Percentiles rank a stretch among this genome's conserved stretches.
Conservation (phyloP, 2,329 filamentous ascomycete genomes). For the Paraphoma sp. region DNA sequence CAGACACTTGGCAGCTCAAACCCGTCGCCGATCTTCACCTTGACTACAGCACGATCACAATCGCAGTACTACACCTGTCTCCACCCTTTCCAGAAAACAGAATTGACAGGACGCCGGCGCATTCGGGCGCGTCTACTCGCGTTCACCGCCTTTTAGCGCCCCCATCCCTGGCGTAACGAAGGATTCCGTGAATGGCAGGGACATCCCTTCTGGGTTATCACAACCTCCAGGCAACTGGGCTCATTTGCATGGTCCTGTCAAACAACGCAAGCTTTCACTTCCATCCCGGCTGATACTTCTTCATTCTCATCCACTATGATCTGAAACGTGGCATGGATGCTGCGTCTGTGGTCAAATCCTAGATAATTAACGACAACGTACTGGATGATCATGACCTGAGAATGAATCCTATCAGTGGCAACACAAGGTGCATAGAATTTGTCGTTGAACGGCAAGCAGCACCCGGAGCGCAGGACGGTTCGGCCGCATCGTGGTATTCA, state of each 20-base stretch:
- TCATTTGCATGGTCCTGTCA: conserved; percentile 16
- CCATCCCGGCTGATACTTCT: background rate
- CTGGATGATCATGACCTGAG: too few species aligned
- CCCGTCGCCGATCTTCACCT: background rate
- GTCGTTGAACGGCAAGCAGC: background rate
- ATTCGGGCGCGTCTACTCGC: background rate
- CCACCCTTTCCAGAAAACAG: background rate
- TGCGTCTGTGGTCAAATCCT: background rate
- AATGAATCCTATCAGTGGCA: too few species aligned
- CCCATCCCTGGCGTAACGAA: conserved; percentile 8
- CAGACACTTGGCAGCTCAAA: background rate
- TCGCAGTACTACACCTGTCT: background rate
- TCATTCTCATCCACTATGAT: background rate
- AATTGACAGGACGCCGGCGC: background rate
- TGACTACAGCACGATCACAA: background rate
- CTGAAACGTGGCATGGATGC: background rate
- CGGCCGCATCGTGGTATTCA: background rate
- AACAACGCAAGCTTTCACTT: conserved; percentile 4
- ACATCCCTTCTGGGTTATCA: conserved; percentile 16
- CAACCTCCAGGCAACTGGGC: conserved; percentile 15
- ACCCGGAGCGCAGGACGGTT: background rate
- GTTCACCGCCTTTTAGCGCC: conserved; percentile 18
- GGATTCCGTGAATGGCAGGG: conserved; percentile 21
- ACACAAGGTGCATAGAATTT: background rate
- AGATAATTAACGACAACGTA: background rate